Evolutionary conservation across 1,284 basidiomycete species (phyloP), one percentile per base, ranked within the genome.

Genomic region (Chiua sp.): DNA sequence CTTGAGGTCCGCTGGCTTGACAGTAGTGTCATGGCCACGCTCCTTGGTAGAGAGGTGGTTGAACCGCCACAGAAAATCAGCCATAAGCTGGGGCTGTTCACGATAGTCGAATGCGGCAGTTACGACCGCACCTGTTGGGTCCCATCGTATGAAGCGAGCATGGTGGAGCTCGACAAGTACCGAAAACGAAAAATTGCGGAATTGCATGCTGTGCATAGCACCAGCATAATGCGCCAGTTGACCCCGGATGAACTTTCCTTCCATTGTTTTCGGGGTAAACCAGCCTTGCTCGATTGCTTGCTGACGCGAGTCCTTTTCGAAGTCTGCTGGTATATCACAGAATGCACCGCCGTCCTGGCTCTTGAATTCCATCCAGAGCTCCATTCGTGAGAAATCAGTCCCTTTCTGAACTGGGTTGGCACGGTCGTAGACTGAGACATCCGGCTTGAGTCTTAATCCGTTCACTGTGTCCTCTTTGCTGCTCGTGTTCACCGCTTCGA

Each of bases 91-190:
- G 22, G 62, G 55, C 7, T 57, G 7, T n/a, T 47, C 7, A 3
- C 11, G 46, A 32, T 63, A 67, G 51, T 66, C 47, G 59, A 73
- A 66, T 8, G 23, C 32, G n/a, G 55, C 62, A 0, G 64, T 63
- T 11, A 73, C 66, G 15, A 64, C 22, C 0, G 63, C 61, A 1
- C 63, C 68, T 13, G 64, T 44, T 13, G 61, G 59, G 32, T 73
- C 71, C 67, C 68, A 72, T 46, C 65, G 64, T 18, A 73, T 57
- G 44, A 72, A 55, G 13, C 68, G 55, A 2, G 69, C 68, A 6
- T 51, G 32, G 15, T 64, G 33, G 3, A 46, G 56, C 26, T 51
- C 42, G 4, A 69, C 51, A 10, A 65, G 16, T 3, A 69, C 22
- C 2, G 61, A 64, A 47, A 69, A 65, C 1, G 58, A 49, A 13